Evolutionary conservation across 176 grass and related monocot species (phyloP).

Genomic region (Cenchrus purpureus): DNA sequence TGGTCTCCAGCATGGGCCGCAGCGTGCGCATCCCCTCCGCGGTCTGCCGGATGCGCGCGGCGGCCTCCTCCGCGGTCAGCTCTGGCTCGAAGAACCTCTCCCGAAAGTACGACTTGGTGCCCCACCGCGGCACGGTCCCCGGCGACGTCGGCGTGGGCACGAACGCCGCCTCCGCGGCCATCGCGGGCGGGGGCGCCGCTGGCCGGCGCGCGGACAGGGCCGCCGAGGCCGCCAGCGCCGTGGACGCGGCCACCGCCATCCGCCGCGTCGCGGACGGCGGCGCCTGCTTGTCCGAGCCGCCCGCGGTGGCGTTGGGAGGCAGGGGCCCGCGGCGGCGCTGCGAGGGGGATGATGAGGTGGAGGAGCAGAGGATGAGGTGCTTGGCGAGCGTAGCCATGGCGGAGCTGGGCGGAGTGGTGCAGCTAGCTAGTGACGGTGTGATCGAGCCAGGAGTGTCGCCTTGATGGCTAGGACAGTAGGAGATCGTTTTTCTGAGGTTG

Average conservation of each 20-base stretch:
- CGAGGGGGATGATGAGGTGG: conserved; percentile 4
- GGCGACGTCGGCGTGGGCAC: conserved; percentile 34
- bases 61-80: conserved; percentile 72
- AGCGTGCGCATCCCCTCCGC: conserved; percentile 81
- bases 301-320: background rate
- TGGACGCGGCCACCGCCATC: conserved; percentile 42
- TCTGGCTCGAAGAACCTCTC: conserved; percentile 84
- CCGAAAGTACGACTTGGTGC: conserved; percentile 71
- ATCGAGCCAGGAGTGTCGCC: background rate
- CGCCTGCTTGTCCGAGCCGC: background rate
- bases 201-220: conserved; percentile 47
- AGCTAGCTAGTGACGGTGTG: background rate
- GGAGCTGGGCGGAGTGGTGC: conserved; percentile 6
- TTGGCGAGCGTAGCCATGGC: conserved; percentile 78
- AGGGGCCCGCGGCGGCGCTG: background rate
- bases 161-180: conserved; percentile 47
- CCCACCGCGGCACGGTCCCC: conserved; percentile 65
- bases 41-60: conserved; percentile 84
- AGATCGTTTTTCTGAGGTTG: conserved; percentile 53
- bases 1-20: conserved; percentile 90
- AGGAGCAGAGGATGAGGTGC: conserved; percentile 76
- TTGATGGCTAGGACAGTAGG: conserved; percentile 18
- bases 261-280: conserved; percentile 39
- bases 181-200: conserved; percentile 29
- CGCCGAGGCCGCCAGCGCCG: conserved; percentile 46